A percentile compares a stretch with the other conserved stretches of the same genome.
Evolutionary conservation across 225 moss, liverwort and hornwort species (phyloP).

Genomic region (Rhytidiadelphus loreus): DNA sequence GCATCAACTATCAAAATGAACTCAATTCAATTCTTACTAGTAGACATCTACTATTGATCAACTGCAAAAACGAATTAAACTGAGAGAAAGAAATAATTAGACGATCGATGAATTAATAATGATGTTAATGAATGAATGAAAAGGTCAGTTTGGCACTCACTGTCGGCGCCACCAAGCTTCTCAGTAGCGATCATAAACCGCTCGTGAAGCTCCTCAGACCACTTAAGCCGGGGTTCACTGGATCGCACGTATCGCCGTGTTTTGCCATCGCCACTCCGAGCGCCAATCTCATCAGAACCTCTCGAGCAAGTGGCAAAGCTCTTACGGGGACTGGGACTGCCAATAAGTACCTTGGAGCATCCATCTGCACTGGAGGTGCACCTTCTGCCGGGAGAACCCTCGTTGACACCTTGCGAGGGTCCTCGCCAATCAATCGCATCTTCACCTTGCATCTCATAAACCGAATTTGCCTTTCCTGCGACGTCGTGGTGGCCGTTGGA

Average conservation of each 20-base stretch:
- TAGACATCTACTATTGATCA: not conserved
- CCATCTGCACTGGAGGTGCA: slow-evolving; percentile 6
- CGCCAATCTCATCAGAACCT: not conserved
- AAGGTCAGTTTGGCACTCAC: slow-evolving; percentile 13
- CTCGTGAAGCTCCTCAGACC: slow-evolving; percentile 53
- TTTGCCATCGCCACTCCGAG: slow-evolving; percentile 30
- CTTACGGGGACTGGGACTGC: slow-evolving; percentile 12
- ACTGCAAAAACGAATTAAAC: not conserved
- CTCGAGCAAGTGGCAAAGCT: not conserved
- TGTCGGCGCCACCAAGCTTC: slow-evolving; percentile 54
- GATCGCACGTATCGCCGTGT: slow-evolving; percentile 51
- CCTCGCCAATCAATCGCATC: not conserved
- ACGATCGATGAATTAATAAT: not conserved
- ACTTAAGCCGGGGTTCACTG: slow-evolving; percentile 46
- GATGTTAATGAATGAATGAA: not conserved
- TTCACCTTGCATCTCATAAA: slow-evolving; percentile 32
- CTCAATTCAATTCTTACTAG: not conserved
- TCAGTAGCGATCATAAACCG: slow-evolving; percentile 42
- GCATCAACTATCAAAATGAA: not conserved
- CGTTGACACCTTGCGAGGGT: not conserved
- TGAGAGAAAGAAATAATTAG: not conserved
- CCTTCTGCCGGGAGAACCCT: not conserved
- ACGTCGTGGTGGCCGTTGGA: not conserved
- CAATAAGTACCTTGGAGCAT: not conserved
- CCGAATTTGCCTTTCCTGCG: not conserved